Conservation (phyloP, 2,329 filamentous ascomycete species). For the Exophiala phaeomuriformis region DNA sequence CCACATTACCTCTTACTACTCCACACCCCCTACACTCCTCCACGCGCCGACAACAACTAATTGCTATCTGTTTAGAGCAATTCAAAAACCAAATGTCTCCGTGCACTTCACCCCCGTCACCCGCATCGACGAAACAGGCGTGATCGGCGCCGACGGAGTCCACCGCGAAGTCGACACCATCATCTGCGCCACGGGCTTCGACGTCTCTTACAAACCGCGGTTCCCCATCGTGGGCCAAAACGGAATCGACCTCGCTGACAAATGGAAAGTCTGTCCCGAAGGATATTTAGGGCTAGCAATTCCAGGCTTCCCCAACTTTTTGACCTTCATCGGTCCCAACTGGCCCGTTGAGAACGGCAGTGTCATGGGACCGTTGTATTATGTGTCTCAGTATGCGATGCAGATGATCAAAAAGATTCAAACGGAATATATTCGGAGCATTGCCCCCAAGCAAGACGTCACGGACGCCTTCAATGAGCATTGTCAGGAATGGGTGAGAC, state of each 20-base stretch:
- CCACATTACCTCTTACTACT: too few relatives aligned
- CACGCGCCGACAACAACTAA: too few relatives aligned
- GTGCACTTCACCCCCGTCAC: slow-evolving; percentile 45
- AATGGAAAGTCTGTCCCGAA: slow-evolving; percentile 35
- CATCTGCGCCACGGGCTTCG: slow-evolving; percentile 40
- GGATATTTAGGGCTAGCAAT: slow-evolving; percentile 28
- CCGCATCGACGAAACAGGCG: slow-evolving; percentile 41
- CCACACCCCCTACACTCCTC: too few relatives aligned
- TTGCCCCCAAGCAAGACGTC: slow-evolving; percentile 32
- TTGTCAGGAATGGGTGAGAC: slow-evolving; percentile 42
- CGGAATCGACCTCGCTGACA: slow-evolving; percentile 38
- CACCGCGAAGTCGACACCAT: slow-evolving; percentile 31
- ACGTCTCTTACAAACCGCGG: slow-evolving; percentile 36
- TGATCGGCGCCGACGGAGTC: slow-evolving; percentile 32
- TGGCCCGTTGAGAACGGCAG: slow-evolving; percentile 42
- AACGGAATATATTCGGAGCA: slow-evolving; percentile 38
- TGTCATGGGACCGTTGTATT: slow-evolving; percentile 40
- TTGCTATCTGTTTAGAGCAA: slow-evolving; percentile 31
- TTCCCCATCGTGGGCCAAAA: slow-evolving; percentile 39
- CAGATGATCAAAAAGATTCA: slow-evolving; percentile 36
- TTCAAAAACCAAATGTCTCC: slow-evolving; percentile 45
- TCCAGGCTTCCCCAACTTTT: slow-evolving; percentile 28
- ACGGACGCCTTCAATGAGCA: slow-evolving; percentile 35
- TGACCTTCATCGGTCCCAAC: slow-evolving; percentile 28
- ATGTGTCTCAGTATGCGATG: slow-evolving; percentile 37